phyloP scores from a whole-genome alignment of 768 basidiomycete species.

The Suillus clintonianus region DNA sequence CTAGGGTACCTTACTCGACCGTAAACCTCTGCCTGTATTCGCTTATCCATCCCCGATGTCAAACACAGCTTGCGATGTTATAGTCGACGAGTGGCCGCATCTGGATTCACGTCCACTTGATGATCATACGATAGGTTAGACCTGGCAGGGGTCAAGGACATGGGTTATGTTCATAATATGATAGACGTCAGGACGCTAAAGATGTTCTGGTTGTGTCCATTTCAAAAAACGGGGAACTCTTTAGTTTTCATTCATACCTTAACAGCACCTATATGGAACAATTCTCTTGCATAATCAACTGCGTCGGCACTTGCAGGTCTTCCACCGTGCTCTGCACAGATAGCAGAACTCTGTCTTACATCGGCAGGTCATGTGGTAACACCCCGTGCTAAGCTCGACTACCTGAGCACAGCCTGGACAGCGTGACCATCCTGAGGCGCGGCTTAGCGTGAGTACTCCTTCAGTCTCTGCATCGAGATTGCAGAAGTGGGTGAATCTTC shows the following conservation, averaged over 20 bases:
- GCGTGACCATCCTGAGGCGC: conserved; percentile 33
- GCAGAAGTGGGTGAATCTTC: conserved; percentile 26
- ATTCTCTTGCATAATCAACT: no score
- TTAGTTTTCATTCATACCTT: neutral
- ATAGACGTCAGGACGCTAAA: no score
- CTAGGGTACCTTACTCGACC: no score
- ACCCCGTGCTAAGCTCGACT: conserved; percentile 39
- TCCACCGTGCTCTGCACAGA: conserved; percentile 59
- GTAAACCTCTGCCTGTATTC: no score
- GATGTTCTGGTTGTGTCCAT: neutral
- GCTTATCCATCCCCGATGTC: no score
- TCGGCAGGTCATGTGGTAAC: conserved; percentile 42
- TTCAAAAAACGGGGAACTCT: no score
- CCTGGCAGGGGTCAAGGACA: no score
- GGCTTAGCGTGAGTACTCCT: conserved; percentile 27
- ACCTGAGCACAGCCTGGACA: conserved; percentile 41
- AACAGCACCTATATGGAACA: neutral
- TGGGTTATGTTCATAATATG: no score
- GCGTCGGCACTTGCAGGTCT: conserved; percentile 52
- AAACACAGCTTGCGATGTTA: no score
- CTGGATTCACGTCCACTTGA: no score
- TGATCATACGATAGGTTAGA: no score
- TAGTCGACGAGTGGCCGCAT: no score
- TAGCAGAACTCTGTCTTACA: conserved; percentile 43
- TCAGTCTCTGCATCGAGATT: conserved; percentile 22